phyloP scores from a whole-genome alignment of 169 alveolate species.

The Eimeria mitis region DNA sequence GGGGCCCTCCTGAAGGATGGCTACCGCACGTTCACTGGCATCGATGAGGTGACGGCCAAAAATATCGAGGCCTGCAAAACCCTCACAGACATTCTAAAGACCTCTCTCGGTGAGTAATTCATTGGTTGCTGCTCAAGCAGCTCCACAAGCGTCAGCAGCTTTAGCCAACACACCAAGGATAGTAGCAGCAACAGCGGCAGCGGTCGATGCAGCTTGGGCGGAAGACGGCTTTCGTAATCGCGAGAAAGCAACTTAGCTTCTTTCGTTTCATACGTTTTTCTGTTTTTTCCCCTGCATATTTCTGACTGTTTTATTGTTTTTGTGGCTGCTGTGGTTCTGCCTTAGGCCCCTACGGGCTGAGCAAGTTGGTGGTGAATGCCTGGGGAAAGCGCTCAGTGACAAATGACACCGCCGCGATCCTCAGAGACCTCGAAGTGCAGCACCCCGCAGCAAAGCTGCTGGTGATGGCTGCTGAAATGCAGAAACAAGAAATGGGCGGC shows the following conservation, averaged over 20 bases:
- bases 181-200: conserved; percentile 14
- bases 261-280: background rate
- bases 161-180: background rate
- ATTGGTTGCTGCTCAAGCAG: background rate
- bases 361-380: conserved; percentile 97
- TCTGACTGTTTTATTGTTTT: background rate
- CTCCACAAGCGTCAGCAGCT: background rate
- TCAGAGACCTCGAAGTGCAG: conserved; percentile 98
- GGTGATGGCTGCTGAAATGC: conserved; percentile 97
- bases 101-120: conserved; percentile 86
- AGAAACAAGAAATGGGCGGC: conserved; percentile 98
- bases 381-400: conserved; percentile 96
- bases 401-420: conserved; percentile 95
- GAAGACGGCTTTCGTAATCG: background rate
- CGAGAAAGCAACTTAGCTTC: background rate
- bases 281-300: background rate
- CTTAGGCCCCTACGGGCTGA: conserved; percentile 88
- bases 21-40: conserved; percentile 94
- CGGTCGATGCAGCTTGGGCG: background rate
- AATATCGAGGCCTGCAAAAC: conserved; percentile 96
- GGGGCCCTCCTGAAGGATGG: conserved; percentile 87
- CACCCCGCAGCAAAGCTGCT: conserved; percentile 99
- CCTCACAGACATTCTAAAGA: conserved; percentile 94
- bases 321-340: background rate
- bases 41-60: conserved; percentile 95